Evolutionary conservation across 768 basidiomycete genomes (phyloP).

Genomic region (Boletus huronensis): DNA sequence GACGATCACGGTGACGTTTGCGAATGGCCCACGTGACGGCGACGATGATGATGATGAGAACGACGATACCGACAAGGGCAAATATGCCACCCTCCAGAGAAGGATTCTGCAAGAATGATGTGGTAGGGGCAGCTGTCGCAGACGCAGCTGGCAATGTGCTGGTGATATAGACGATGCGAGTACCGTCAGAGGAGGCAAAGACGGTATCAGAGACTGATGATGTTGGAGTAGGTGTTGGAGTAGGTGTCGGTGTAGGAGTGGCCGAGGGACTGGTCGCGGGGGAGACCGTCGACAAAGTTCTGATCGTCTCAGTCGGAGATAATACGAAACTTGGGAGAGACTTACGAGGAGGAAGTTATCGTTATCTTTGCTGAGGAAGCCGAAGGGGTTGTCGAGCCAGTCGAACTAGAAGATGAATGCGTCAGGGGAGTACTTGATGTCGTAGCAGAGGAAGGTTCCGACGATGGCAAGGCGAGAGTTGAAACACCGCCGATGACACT

Average conservation of each 20-base stretch:
- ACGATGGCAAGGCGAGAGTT: constrained; percentile 13
- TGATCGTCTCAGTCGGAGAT: not conserved
- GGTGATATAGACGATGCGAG: constrained; percentile 30
- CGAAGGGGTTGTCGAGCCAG: constrained; percentile 22
- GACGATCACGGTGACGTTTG: constrained; percentile 40
- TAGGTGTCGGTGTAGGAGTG: constrained; percentile 2
- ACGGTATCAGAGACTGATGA: constrained; percentile 16
- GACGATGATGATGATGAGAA: constrained; percentile 43
- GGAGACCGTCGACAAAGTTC: constrained; percentile 11
- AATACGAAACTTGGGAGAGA: not conserved
- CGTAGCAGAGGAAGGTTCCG: constrained; percentile 14
- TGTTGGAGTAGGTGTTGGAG: constrained; percentile 16
- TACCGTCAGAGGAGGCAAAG: constrained; percentile 24
- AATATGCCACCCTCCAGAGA: constrained; percentile 61
- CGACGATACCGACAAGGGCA: constrained; percentile 46
- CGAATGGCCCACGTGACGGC: constrained; percentile 48
- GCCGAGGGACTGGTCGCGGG: constrained; percentile 10
- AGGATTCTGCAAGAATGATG: constrained; percentile 61
- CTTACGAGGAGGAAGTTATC: constrained; percentile 21
- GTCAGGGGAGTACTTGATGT: constrained; percentile 20
- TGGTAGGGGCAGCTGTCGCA: constrained; percentile 17
- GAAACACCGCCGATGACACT: constrained; percentile 14
- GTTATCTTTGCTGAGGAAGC: constrained; percentile 1
- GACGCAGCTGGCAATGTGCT: constrained; percentile 29
- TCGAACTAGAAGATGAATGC: constrained; percentile 22